Percentiles rank a stretch among this genome's conserved stretches.
phyloP scores from a whole-genome alignment of 345 rosid species.

The Luvunga scandens region DNA sequence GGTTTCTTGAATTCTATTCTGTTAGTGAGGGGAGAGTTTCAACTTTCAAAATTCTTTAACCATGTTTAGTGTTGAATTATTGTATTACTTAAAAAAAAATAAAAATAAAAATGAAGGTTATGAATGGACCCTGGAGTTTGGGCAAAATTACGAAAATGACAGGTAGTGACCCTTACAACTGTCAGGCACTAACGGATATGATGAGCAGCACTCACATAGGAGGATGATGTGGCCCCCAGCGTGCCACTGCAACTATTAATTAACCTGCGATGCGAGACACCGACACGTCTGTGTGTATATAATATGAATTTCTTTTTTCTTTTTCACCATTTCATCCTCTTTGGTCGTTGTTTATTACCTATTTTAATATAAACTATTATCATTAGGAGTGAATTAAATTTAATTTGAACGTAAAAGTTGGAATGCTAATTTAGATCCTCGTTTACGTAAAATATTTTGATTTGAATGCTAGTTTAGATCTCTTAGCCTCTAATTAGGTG shows the following conservation, averaged over 20 bases:
- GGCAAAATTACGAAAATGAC: constrained; percentile 6
- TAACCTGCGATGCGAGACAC: neutral
- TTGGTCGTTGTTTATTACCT: neutral
- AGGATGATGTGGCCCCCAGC: neutral
- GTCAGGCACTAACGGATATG: constrained; percentile 4
- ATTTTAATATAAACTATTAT: neutral
- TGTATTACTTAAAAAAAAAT: no score
- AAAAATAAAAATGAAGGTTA: neutral
- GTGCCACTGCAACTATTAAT: neutral
- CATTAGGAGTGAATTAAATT: no score
- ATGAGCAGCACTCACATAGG: neutral
- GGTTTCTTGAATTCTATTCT: neutral
- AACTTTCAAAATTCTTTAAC: no score
- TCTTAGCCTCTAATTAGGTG: neutral
- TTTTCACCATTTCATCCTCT: neutral
- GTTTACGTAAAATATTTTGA: no score
- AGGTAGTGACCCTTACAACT: neutral
- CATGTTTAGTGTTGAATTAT: no score
- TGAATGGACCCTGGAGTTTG: neutral
- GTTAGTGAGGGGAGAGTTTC: neutral
- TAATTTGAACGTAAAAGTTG: no score
- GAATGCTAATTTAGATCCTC: no score
- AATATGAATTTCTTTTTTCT: neutral
- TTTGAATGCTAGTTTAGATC: neutral
- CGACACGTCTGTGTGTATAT: neutral